These are phyloP conservation scores for Pistacia integerrima DNA, from an alignment of 345 rosid species.

Conservation along the genomic window DNA sequence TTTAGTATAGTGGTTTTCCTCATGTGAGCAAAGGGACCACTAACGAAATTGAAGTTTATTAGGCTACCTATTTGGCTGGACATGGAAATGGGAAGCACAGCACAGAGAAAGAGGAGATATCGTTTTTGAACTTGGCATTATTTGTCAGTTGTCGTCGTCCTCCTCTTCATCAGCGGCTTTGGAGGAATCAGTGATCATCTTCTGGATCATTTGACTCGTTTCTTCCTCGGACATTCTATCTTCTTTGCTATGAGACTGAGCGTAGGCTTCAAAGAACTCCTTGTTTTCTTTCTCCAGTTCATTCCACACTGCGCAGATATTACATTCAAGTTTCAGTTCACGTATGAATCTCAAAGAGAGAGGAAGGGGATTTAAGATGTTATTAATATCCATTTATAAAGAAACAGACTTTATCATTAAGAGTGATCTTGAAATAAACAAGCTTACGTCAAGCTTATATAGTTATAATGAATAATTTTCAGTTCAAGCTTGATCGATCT, in stretches of 20 bases:
- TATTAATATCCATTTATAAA: not conserved
- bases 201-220: conserved; percentile 73
- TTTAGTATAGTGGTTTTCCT: no score
- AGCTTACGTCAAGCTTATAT: no score
- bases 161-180: conserved; percentile 14
- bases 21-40: not conserved
- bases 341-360: no score
- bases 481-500: not conserved
- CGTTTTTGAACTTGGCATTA: not conserved
- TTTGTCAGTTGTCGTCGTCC: conserved; percentile 23
- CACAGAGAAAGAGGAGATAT: not conserved
- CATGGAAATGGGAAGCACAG: not conserved
- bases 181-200: conserved; percentile 63
- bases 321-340: no score
- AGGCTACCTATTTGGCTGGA: not conserved
- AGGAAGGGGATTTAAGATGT: no score
- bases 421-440: no score
- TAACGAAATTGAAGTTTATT: no score
- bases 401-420: no score
- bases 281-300: conserved; percentile 93
- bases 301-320: conserved; percentile 63
- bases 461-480: no score
- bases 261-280: conserved; percentile 81
- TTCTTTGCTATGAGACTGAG: conserved; percentile 55
- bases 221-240: conserved; percentile 84